These are phyloP conservation scores for Taphrina deformans DNA, from an alignment of 1,139 yeast genomes.

Conservation along the genomic window DNA sequence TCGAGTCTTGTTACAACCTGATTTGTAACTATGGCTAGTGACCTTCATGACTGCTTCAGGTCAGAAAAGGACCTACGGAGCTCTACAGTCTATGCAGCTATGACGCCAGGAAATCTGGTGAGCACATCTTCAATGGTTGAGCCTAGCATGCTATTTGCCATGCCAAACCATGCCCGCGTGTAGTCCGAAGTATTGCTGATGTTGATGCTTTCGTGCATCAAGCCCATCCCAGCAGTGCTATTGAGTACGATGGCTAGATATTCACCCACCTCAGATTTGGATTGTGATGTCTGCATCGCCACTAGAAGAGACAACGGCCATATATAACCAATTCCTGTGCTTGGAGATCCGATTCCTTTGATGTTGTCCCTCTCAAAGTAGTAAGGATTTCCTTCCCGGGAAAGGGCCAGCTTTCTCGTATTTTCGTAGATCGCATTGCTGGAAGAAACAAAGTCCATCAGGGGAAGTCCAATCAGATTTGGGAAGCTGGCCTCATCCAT, in stretches of 20 bases:
- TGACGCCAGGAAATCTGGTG: slow-evolving; percentile 45
- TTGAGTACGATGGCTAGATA: slow-evolving; percentile 56
- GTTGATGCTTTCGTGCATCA: slow-evolving; percentile 79
- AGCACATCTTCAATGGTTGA: slow-evolving; percentile 77
- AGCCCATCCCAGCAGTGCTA: slow-evolving; percentile 70
- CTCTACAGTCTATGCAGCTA: neutral
- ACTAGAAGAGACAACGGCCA: slow-evolving; percentile 88
- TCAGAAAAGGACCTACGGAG: no score
- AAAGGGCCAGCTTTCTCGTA: slow-evolving; percentile 73
- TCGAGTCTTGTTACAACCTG: no score
- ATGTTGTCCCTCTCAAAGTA: slow-evolving; percentile 67
- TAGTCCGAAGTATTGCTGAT: slow-evolving; percentile 56
- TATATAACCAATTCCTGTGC: slow-evolving; percentile 73
- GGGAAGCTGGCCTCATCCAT: slow-evolving; percentile 95
- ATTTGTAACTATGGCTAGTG: no score
- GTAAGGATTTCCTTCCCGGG: slow-evolving; percentile 67
- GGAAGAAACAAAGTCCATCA: slow-evolving; percentile 61
- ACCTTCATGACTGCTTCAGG: no score
- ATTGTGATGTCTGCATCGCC: slow-evolving; percentile 69
- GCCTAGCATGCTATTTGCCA: slow-evolving; percentile 92
- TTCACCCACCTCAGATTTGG: slow-evolving; percentile 63
- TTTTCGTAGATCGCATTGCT: slow-evolving; percentile 67
- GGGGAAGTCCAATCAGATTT: slow-evolving; percentile 76
- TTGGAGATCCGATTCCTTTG: slow-evolving; percentile 88
- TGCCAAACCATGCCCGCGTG: slow-evolving; percentile 57